Percentiles rank a stretch among this genome's conserved stretches.
Conservation (phyloP, 23 red algal genomes). For the Agarophyton chilense region DNA sequence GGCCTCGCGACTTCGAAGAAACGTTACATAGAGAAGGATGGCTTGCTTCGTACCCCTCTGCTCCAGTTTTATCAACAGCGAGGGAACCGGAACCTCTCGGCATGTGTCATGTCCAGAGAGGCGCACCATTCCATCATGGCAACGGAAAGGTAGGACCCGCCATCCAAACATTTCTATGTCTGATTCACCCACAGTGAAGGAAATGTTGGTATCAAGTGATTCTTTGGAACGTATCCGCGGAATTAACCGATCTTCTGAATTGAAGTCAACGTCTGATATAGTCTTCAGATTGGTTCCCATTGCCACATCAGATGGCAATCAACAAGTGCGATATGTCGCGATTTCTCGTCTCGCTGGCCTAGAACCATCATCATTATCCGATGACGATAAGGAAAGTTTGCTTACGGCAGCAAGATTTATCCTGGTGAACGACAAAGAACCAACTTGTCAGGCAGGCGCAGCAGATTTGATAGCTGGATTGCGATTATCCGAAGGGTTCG, state of each 20-base stretch:
- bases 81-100: neutral
- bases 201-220: conserved; percentile 53
- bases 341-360: conserved; percentile 64
- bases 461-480: conserved; percentile 81
- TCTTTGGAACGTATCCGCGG: conserved; percentile 65
- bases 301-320: conserved; percentile 61
- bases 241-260: conserved; percentile 48
- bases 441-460: conserved; percentile 66
- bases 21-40: neutral
- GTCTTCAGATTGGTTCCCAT: conserved; percentile 49
- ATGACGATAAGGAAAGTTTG: conserved; percentile 42
- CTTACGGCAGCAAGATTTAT: conserved; percentile 47
- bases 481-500: conserved; percentile 59
- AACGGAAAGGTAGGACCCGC: neutral
- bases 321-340: conserved; percentile 85
- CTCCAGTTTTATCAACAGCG: neutral
- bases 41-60: neutral
- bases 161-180: conserved; percentile 27
- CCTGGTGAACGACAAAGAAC: conserved; percentile 70
- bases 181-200: neutral
- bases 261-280: conserved; percentile 27
- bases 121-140: neutral
- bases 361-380: conserved; percentile 24
- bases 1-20: neutral
- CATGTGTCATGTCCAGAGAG: neutral